Conservation (phyloP, 148 eudicot genomes). For the Rhododendron ferrugineum region DNA sequence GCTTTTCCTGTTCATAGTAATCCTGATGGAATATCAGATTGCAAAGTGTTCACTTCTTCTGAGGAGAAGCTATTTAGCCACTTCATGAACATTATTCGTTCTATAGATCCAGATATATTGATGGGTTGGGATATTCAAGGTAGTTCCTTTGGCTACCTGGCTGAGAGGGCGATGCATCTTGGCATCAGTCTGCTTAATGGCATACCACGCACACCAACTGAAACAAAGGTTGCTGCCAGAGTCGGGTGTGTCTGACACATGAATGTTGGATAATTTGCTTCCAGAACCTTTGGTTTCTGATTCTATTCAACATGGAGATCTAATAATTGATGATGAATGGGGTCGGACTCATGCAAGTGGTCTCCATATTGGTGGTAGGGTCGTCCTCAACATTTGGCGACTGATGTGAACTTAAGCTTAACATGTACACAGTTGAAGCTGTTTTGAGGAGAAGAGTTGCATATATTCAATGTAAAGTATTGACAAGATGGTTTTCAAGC, state of each 20-base stretch:
- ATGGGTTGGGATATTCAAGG: slow-evolving; percentile 98
- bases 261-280: slow-evolving; percentile 29
- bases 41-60: slow-evolving; percentile 41
- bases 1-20: slow-evolving; percentile 28
- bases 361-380: slow-evolving; percentile 85
- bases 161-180: slow-evolving; percentile 78
- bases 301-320: slow-evolving; percentile 33
- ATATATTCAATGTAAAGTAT: slow-evolving; percentile 46
- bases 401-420: slow-evolving; percentile 78
- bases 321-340: slow-evolving; percentile 92
- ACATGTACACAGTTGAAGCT: slow-evolving; percentile 79
- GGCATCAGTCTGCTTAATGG: slow-evolving; percentile 65
- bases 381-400: slow-evolving; percentile 89
- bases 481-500: slow-evolving; percentile 75
- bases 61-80: slow-evolving; percentile 60
- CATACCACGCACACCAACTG: slow-evolving; percentile 74
- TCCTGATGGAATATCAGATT: slow-evolving; percentile 54
- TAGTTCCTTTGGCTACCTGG: slow-evolving; percentile 82
- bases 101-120: slow-evolving; percentile 72
- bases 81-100: slow-evolving; percentile 41
- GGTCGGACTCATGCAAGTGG: slow-evolving; percentile 98
- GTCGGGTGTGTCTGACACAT: slow-evolving; percentile 30
- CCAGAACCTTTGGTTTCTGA: slow-evolving; percentile 48
- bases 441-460: slow-evolving; percentile 82
- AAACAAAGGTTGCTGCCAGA: slow-evolving; percentile 31